Conservation (phyloP, 2,329 filamentous ascomycete genomes). For the Hypocreales sp. region DNA sequence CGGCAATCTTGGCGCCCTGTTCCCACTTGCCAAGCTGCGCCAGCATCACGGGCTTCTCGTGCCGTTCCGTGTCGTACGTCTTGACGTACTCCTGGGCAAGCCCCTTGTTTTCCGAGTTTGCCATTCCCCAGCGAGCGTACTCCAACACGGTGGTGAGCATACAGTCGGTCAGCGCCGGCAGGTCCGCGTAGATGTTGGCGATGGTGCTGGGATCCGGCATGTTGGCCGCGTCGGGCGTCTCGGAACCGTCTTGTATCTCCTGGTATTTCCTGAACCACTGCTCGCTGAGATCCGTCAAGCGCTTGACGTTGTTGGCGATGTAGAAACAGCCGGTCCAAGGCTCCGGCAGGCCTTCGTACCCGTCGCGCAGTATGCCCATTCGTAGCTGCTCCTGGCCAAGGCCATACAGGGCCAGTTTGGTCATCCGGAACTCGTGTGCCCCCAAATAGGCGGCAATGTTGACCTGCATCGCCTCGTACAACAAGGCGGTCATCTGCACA, state of each 20-base stretch:
- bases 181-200: slow-evolving; percentile 27
- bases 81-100: slow-evolving; percentile 29
- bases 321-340: slow-evolving; percentile 71
- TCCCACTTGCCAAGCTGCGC: slow-evolving; percentile 41
- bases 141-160: slow-evolving; percentile 40
- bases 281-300: slow-evolving; percentile 40
- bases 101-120: slow-evolving; percentile 25
- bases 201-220: slow-evolving; percentile 25
- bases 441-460: slow-evolving; percentile 39
- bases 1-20: slow-evolving; percentile 39
- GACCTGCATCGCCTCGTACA: slow-evolving; percentile 51
- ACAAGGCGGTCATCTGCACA: slow-evolving; percentile 34
- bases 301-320: slow-evolving; percentile 45
- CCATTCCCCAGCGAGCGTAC: slow-evolving; percentile 32
- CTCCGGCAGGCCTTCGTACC: slow-evolving; percentile 56
- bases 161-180: slow-evolving; percentile 36
- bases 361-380: slow-evolving; percentile 44
- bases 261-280: slow-evolving; percentile 37
- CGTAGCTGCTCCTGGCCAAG: slow-evolving; percentile 51
- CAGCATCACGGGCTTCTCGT: slow-evolving; percentile 35
- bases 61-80: slow-evolving; percentile 32
- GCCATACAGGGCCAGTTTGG: slow-evolving; percentile 57
- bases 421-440: slow-evolving; percentile 58
- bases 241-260: slow-evolving; percentile 13
- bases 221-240: slow-evolving; percentile 12